Evolutionary conservation across 306 rosid species (phyloP), one percentile per base, ranked within the genome.

Genomic region (Fragaria iinumae): DNA sequence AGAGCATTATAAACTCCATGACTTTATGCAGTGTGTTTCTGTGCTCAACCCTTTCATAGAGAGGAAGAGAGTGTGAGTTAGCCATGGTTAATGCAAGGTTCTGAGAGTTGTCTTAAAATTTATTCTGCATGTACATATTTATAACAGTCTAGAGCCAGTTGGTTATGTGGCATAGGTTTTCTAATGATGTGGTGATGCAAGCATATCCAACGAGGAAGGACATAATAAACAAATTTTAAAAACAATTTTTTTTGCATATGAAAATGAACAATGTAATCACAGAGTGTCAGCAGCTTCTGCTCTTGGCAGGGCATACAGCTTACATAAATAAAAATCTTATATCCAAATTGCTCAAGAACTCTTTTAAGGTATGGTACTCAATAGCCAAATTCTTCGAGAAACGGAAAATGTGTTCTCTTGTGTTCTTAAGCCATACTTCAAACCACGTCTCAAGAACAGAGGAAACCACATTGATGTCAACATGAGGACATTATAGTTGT

Each of bases 1-100:
- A 34, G 45, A 82, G 60, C 68, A 78, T 68, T 77, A 74, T 21
- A 38, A 73, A 25, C 23, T 74, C 53, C 47, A 72, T 25, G 13
- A 60, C 63, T 52, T 69, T 78, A 12, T 82, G 72, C 52, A 49
- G 10, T 5, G 32, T 39, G 18, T 60, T 47, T 48, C 45, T 77
- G 17, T 34, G 47, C 39, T 72, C 55, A 14, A 73, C 3, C 23
- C 27, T 59, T 73, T 73, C 79, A 14, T 67, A 27, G 13, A 72
- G 66, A 66, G 81, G 74, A n/a, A 45, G 70, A 53, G 79, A 64
- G 38, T 2, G 66, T 21, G 29, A 8, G 29, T 48, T 49, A 12
- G 21, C 77, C 77, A 43, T 74, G n/a, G 32, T 32, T 16, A 14
- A 64, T 27, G 67, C 3, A 12, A 12, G 29, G 67, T 60, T 25